A percentile compares a stretch with the other conserved stretches of the same genome.
Conservation (phyloP, 2,329 filamentous ascomycete genomes). For the Echinosphaeria canescens region DNA sequence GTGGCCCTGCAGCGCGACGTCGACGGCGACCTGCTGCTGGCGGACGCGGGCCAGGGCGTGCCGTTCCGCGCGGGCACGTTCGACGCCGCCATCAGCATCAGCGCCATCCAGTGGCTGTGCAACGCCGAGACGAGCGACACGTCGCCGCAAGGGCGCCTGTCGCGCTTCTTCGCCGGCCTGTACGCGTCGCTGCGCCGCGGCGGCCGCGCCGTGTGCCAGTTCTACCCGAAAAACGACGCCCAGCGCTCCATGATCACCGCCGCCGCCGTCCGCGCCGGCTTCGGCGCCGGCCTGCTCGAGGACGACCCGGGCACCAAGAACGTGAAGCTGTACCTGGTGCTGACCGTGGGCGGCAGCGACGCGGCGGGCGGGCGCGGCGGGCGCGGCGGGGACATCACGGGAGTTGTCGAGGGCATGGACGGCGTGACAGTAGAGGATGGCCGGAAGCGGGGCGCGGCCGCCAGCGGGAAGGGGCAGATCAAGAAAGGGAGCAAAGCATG, state of each 20-base stretch:
- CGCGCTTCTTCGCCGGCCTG: slow-evolving; percentile 78
- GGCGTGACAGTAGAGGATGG: slow-evolving; percentile 64
- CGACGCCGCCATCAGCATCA: slow-evolving; percentile 88
- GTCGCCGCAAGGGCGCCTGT: slow-evolving; percentile 53
- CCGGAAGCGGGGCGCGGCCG: slow-evolving; percentile 21
- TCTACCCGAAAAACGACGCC: slow-evolving; percentile 89
- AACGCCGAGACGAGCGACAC: slow-evolving; percentile 85
- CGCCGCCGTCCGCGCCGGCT: slow-evolving; percentile 82
- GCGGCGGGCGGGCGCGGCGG: no score
- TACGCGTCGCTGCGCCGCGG: slow-evolving; percentile 71
- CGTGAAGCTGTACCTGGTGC: slow-evolving; percentile 83
- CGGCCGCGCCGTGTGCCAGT: slow-evolving; percentile 84
- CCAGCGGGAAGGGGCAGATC: slow-evolving; percentile 23
- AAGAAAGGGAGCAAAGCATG: slow-evolving; percentile 73
- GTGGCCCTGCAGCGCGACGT: slow-evolving; percentile 80
- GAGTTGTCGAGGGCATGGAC: slow-evolving; percentile 76
- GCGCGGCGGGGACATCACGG: slow-evolving; percentile 64
- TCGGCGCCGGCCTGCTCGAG: slow-evolving; percentile 84
- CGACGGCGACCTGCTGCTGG: slow-evolving; percentile 81
- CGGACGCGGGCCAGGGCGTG: slow-evolving; percentile 87
- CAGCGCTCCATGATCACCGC: slow-evolving; percentile 83
- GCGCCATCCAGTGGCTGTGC: slow-evolving; percentile 95
- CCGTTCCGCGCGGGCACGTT: slow-evolving; percentile 86
- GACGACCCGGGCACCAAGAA: slow-evolving; percentile 96
- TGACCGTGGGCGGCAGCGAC: slow-evolving; percentile 56